Conservation (phyloP, 495 filamentous ascomycete genomes). For the Trypethelium eluteriae region DNA sequence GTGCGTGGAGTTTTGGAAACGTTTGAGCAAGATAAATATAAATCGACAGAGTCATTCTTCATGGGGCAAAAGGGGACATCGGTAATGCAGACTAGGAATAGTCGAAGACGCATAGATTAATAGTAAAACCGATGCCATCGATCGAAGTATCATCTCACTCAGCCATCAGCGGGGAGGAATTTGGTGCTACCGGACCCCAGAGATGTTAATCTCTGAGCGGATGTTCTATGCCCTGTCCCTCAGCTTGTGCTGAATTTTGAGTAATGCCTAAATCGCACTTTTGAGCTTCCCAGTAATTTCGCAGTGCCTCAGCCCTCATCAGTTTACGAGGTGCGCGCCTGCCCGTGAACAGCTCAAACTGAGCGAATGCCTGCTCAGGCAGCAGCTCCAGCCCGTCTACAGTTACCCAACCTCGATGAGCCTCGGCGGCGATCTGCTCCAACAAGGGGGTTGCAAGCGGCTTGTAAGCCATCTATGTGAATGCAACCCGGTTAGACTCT, state of each 20-base stretch:
- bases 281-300: conserved; percentile 36
- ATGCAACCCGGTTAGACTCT: conserved; percentile 22
- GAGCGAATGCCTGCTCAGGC: conserved; percentile 72
- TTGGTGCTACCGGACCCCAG: no score
- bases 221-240: neutral
- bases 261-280: neutral
- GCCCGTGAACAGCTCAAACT: conserved; percentile 79
- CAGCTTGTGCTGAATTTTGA: neutral
- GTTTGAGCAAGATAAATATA: no score
- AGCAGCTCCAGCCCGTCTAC: conserved; percentile 76
- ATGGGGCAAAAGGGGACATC: no score
- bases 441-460: conserved; percentile 65
- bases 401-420: conserved; percentile 61
- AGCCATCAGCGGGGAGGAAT: no score
- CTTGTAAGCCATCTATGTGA: conserved; percentile 59
- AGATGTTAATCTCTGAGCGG: no score
- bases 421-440: conserved; percentile 55
- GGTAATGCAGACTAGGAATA: no score
- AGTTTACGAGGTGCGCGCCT: conserved; percentile 64
- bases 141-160: no score
- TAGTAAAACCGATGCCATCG: no score
- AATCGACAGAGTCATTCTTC: no score
- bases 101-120: no score
- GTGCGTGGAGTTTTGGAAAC: no score
- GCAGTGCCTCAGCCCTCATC: conserved; percentile 63